phyloP scores from a whole-genome alignment of 2,329 filamentous ascomycete genomes.

The Rhynchosporium agropyri region DNA sequence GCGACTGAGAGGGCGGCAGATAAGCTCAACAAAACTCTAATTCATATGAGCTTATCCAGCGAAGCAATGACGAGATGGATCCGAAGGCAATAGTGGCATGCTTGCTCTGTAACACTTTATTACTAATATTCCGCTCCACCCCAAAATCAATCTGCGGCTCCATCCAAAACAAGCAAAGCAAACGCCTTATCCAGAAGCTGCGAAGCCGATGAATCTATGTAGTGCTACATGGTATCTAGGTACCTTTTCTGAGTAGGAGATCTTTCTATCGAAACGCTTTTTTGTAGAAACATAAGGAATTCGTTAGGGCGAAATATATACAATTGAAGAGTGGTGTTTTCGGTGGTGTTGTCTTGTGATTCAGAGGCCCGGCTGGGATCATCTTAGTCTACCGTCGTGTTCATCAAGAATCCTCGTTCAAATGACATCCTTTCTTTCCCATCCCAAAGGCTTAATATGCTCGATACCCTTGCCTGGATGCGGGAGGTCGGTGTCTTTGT shows the following conservation, averaged over 20 bases:
- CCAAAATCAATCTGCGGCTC: too few species aligned
- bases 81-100: background rate
- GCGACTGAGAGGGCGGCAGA: background rate
- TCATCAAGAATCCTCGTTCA: slow-evolving; percentile 22
- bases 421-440: slow-evolving; percentile 81
- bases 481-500: slow-evolving; percentile 67
- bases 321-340: slow-evolving; percentile 20
- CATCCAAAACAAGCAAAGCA: background rate
- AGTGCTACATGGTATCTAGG: slow-evolving; percentile 16
- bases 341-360: background rate
- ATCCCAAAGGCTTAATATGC: slow-evolving; percentile 68
- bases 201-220: background rate
- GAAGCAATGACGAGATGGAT: background rate
- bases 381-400: background rate
- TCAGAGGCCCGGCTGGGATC: background rate
- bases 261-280: slow-evolving; percentile 23
- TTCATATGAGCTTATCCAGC: too few species aligned
- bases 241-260: slow-evolving; percentile 23
- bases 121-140: background rate
- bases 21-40: background rate
- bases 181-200: background rate
- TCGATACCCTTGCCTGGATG: slow-evolving; percentile 72
- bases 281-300: background rate
- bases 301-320: slow-evolving; percentile 21
- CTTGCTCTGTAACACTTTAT: background rate